Percentiles rank a stretch among this genome's conserved stretches.
These are phyloP conservation scores for Saturnispora mendoncae DNA, from an alignment of 805 yeast species.

Conservation along the genomic window DNA sequence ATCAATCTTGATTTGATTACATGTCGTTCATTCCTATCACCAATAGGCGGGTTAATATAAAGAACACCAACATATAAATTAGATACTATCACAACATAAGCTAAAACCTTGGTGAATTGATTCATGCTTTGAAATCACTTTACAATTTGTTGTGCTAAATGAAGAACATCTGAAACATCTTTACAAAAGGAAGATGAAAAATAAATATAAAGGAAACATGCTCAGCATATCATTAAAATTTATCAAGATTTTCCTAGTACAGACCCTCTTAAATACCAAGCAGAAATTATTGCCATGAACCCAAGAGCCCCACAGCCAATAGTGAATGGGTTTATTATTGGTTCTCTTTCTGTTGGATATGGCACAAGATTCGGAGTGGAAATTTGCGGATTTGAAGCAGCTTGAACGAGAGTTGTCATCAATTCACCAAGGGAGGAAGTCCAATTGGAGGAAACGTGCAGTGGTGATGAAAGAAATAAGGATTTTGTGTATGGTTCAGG, in stretches of 20 bases:
- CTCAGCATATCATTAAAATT: conserved; percentile 1
- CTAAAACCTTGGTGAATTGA: conserved; percentile 14
- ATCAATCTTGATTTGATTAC: conserved; percentile 36
- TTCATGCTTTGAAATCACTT: not conserved
- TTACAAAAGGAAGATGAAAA: not conserved
- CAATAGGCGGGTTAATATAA: conserved; percentile 22
- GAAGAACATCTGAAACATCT: not conserved
- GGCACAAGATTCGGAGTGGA: conserved; percentile 76
- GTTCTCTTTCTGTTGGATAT: conserved; percentile 43
- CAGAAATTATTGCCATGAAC: conserved; percentile 51
- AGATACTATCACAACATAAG: conserved; percentile 31
- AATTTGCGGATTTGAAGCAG: conserved; percentile 67
- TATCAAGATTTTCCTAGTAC: conserved; percentile 8
- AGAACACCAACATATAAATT: conserved; percentile 39
- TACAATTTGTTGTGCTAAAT: not conserved
- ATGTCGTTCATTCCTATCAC: conserved; percentile 34
- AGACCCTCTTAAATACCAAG: conserved; percentile 56
- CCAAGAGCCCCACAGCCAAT: conserved; percentile 65
- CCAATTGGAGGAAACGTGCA: conserved; percentile 91
- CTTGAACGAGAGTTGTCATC: conserved; percentile 79
- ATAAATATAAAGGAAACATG: not conserved
- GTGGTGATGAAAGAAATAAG: conserved; percentile 63
- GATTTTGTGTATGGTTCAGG: conserved; percentile 80
- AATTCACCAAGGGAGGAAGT: conserved; percentile 75
- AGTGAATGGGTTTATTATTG: conserved; percentile 39